Percentiles rank a stretch among this genome's conserved stretches.
Evolutionary conservation across 257 asterid genomes (phyloP).

Genomic region (Penstemon barbatus): DNA sequence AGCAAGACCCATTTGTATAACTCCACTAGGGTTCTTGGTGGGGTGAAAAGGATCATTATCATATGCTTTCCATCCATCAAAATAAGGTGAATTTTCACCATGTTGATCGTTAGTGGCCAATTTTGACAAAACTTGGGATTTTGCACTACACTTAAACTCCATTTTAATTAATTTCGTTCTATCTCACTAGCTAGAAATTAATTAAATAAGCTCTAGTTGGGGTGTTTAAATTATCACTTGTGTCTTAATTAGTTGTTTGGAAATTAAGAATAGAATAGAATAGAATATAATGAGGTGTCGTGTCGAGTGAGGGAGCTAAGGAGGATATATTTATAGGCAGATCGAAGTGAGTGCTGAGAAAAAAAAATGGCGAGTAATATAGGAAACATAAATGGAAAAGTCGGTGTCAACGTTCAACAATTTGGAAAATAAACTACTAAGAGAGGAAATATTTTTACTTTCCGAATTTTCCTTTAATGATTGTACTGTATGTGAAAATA

Average conservation of each 20-base stretch:
- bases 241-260: background rate
- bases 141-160: conserved; percentile 36
- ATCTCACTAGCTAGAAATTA: background rate
- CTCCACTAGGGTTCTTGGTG: conserved; percentile 58
- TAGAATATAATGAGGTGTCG: conserved; percentile 7
- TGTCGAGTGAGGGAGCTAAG: background rate
- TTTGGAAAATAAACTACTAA: conserved; percentile 28
- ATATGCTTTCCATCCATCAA: conserved; percentile 92
- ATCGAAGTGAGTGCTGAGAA: conserved; percentile 13
- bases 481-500: conserved; percentile 18
- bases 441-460: conserved; percentile 1
- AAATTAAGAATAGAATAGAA: background rate
- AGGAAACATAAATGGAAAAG: conserved; percentile 30
- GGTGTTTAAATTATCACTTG: background rate
- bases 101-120: conserved; percentile 60
- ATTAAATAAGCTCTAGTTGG: background rate
- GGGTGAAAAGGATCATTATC: conserved; percentile 78
- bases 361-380: background rate
- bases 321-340: conserved; percentile 38
- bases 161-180: conserved; percentile 8
- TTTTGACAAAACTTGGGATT: conserved; percentile 46
- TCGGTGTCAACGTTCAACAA: conserved; percentile 55
- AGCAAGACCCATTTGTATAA: conserved; percentile 92
- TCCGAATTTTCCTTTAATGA: background rate
- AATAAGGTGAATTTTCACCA: conserved; percentile 82